Base-by-base conservation (phyloP, 345 rosid species). In the Aethionema arabicum region DNA sequence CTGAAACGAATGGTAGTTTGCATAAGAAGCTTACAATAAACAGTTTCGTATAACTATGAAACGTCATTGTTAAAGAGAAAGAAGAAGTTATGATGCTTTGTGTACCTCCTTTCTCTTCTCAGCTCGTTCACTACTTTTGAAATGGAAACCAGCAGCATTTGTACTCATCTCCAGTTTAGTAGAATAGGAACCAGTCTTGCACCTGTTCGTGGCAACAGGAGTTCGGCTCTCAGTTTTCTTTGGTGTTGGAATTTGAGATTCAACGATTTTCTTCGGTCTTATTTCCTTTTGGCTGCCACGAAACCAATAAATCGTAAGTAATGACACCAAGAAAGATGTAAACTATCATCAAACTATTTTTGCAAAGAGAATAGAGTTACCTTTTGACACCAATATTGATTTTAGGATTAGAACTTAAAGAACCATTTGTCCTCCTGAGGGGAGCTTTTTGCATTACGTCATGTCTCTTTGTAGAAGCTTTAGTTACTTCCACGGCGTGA, bases 41-140 rank as follows among this genome's bases (percentile, higher is more conserved):
- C 11, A 27, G 29, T 2, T 53, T 55, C 30, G 2, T 43, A 3
- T 5, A 32, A 38, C 3, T 12, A 45, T 15, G 5, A 14, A 45
- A 47, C 59, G n/a, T n/a, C 4, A n/a, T 0, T 10, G 0, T 9
- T 29, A 9, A 35, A 58, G 3, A 53, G 39, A 47, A 47, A 56
- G 4, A 63, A 44, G 32, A 61, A n/a, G n/a, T n/a, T n/a, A n/a
- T 53, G 36, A 52, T 38, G 59, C 48, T 62, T 36, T 7, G 66
- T 74, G 52, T 76, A 79, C 98, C 90, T 88, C 87, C 80, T 80
- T 91, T 82, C 95, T 79, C 70, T 79, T 83, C 74, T 79, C 88
- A 16, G 95, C 98, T 44, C 95, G 80, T 67, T 83, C 88, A 44
- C 72, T 68, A 61, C 91, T 69, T 66, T 72, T 84, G 81, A 91